Base-by-base conservation (phyloP, 75 land plant genomes). In the Selaginella moellendorffii region DNA sequence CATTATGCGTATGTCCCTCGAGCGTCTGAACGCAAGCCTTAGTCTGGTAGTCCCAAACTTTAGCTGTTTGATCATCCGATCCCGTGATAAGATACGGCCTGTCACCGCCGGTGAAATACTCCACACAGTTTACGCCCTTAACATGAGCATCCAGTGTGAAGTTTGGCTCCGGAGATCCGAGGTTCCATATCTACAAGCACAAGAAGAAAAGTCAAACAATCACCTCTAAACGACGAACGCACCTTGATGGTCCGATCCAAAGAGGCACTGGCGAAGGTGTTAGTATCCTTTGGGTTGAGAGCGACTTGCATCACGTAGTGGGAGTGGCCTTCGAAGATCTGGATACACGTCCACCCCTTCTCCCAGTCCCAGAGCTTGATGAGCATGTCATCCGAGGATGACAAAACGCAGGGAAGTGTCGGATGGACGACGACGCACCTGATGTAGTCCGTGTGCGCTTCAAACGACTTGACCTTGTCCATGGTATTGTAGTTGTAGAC, bases 361-460 rank as follows among this genome's bases (percentile, higher is more conserved):
- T 91, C 97, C 97, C 97, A 91, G 62, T 91, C 97, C 97, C 97
- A 91, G 22, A 91, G 95, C 74, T 85, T 91, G 66, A 91, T 88
- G 54, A 83, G 77, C 95, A 91, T 87, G 73, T 91, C 97, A 75
- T 91, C 97, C 62, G 97, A 91, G 42, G 95, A 85, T 69, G 97
- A 92, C 72, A 92, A 73, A 68, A 92, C 97, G 77, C 88, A 92
- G 26, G 97, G 87, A 29, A 92, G 77, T 24, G 97, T 88, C 21
- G 97, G 97, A 66, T 92, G 97, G 46, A 92, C 97, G 27, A 88
- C 89, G 18, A 92, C 86, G 78, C 90, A 85, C 63, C 97, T 77
- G 46, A 92, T 92, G 64, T 88, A 92, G 69, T 92, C 97, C 52
- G 95, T 83, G 65, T 92, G 97, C 27, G 97, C 97, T 73, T 92